Evolutionary conservation across 495 filamentous ascomycete genomes (phyloP), one percentile per base, ranked within the genome.

Genomic region (Echria macrotheca): DNA sequence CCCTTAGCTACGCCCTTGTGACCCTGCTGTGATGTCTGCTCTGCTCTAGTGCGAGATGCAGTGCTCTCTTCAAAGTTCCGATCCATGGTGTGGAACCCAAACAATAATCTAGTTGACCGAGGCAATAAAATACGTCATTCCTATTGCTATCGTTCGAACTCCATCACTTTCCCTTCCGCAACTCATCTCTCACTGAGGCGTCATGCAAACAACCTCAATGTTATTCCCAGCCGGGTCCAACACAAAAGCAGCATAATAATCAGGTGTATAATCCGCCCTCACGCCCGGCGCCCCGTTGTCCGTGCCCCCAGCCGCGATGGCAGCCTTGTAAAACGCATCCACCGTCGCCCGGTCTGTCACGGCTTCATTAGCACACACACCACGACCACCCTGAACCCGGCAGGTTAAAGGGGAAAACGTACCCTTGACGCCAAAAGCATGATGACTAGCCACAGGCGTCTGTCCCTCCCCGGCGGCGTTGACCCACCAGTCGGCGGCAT

Each of bases 191-290:
- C n/a, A n/a, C n/a, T n/a, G n/a, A n/a, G n/a, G n/a, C n/a, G n/a
- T n/a, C n/a, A n/a, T n/a, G n/a, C n/a, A n/a, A n/a, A 58, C 64
- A 44, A 65, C 60, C 64, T 80, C 74, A 22, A 78, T 59, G 49
- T 78, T 78, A 44, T 78, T 77, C 1, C 76, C 76, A 24, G 67
- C 53, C 1, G 72, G 69, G 64, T 81, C 77, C 14, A 72, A 38
- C 23, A 80, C 64, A 61, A 72, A 79, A 4, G 74, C 71, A 1
- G 59, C 75, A 56, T 74, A 81, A 44, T 78, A 79, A 14, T 61
- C 61, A 19, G 64, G 60, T n/a, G 55, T 47, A 57, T 69, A 76
- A 0, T 49, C n/a, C 17, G 56, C 24, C 44, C 77, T 63, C 19
- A 69, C 15, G 1, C 75, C 76, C 0, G 76, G 76, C 48, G 48